Percentiles rank a stretch among this genome's conserved stretches.
Conservation (phyloP, 78 protist species). For the Monocercomonoides exilis region DNA sequence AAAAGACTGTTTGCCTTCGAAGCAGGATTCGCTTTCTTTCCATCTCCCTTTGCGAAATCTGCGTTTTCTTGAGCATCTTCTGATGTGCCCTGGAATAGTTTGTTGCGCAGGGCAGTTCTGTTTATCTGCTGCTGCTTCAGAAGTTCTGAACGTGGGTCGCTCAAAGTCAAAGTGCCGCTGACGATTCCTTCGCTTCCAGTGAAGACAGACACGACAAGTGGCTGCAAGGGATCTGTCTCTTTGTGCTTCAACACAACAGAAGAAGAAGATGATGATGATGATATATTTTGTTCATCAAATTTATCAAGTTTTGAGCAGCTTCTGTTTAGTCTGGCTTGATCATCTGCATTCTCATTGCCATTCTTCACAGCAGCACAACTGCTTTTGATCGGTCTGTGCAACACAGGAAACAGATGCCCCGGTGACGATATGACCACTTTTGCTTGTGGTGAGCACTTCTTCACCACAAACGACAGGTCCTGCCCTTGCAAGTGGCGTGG, state of each 20-base stretch:
- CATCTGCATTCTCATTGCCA: too few species aligned
- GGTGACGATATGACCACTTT: not conserved
- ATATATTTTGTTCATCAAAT: too few species aligned
- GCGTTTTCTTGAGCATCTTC: too few species aligned
- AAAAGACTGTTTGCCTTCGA: too few species aligned
- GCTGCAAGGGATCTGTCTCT: not conserved
- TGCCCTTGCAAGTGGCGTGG: not conserved
- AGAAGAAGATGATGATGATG: too few species aligned
- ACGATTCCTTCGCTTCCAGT: not conserved
- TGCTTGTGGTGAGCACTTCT: not conserved
- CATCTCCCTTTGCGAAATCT: too few species aligned
- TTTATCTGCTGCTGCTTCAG: not conserved
- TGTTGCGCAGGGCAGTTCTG: not conserved
- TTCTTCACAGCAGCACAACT: not conserved
- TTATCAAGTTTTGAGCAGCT: too few species aligned
- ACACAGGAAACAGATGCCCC: not conserved
- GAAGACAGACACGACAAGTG: not conserved
- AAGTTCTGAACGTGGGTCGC: too few species aligned
- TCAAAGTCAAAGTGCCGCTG: not conserved
- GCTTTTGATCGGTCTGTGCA: not conserved
- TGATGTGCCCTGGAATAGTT: too few species aligned
- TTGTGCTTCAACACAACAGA: not conserved
- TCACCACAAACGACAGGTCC: not conserved
- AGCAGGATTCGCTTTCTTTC: too few species aligned
- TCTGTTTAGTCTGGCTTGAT: too few species aligned